These are phyloP conservation scores for Cyclotella sp. DNA, from an alignment of 108 stramenopile genomes.

Conservation along the genomic window DNA sequence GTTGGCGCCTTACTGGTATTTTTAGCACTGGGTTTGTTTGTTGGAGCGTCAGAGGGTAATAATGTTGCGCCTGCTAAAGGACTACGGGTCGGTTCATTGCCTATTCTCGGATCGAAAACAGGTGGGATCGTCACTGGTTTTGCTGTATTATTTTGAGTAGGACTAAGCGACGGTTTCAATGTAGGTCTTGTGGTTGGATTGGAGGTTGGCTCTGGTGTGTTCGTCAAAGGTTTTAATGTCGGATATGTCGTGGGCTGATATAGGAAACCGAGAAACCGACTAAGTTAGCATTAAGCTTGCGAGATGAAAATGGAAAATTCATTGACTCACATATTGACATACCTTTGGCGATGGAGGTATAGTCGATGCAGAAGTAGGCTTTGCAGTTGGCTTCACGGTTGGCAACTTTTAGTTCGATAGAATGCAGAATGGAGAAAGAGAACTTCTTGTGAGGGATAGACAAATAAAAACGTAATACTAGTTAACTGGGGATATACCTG, in stretches of 20 bases:
- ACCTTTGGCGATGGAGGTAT: conserved; percentile 20
- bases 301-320: background rate
- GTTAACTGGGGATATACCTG: background rate
- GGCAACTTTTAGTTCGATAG: background rate
- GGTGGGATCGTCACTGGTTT: background rate
- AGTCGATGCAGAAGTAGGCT: conserved; percentile 1
- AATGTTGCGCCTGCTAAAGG: background rate
- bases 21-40: background rate
- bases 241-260: conserved; percentile 6
- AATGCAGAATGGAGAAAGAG: background rate
- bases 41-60: background rate
- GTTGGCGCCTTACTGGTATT: too few relatives aligned
- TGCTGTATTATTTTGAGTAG: background rate
- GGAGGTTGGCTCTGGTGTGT: background rate
- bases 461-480: background rate
- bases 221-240: background rate
- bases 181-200: background rate
- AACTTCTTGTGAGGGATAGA: background rate
- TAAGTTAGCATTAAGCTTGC: too few relatives aligned
- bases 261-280: too few relatives aligned
- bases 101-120: background rate
- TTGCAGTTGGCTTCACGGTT: background rate
- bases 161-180: background rate
- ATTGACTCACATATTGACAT: conserved; percentile 30
- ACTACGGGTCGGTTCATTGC: too few relatives aligned